phyloP scores from a whole-genome alignment of 1,284 basidiomycete genomes.

The Polyporus tsugae region DNA sequence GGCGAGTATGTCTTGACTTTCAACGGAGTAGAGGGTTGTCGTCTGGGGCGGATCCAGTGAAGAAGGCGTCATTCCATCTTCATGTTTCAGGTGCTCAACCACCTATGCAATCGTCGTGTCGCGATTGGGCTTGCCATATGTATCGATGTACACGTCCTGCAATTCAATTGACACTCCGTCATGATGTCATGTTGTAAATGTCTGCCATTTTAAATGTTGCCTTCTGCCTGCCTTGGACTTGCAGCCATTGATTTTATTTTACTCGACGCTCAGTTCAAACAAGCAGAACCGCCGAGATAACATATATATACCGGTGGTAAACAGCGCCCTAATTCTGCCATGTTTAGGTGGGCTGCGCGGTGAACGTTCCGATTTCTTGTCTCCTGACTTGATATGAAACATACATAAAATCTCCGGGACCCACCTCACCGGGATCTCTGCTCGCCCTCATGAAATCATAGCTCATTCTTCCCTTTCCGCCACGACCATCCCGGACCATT shows the following conservation, averaged over 20 bases:
- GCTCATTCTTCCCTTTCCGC: not conserved
- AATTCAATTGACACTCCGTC: not conserved
- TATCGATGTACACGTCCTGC: not conserved
- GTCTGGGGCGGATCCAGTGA: conserved; percentile 46
- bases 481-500: not conserved
- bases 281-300: not conserved
- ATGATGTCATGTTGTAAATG: not conserved
- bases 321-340: not conserved
- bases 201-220: not conserved
- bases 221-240: not conserved
- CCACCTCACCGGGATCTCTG: not conserved
- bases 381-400: conserved; percentile 16
- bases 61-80: not conserved
- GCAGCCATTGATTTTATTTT: not conserved
- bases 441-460: conserved; percentile 10
- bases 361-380: conserved; percentile 9
- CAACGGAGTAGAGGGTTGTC: conserved; percentile 76
- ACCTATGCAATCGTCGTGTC: not conserved
- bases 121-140: not conserved
- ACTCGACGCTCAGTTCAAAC: not conserved
- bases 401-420: not conserved
- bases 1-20: conserved; percentile 74
- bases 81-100: conserved; percentile 2
- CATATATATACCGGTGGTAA: not conserved
- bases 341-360: not conserved